phyloP scores from a whole-genome alignment of 345 rosid species.

The Salix viminalis region DNA sequence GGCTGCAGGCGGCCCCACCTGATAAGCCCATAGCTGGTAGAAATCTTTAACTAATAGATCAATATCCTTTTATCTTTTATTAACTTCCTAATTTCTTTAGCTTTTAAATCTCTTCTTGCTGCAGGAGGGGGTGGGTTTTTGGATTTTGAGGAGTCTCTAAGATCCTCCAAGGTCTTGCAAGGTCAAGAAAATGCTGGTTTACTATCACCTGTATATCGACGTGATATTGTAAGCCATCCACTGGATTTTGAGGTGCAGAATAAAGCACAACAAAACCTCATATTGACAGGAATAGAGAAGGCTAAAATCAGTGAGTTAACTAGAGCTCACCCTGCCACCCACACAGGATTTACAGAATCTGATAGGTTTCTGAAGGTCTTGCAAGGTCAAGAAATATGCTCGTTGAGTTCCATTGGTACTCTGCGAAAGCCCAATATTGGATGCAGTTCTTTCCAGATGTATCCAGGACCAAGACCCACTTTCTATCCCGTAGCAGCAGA shows the following conservation, averaged over 20 bases:
- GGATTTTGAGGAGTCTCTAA: constrained; percentile 81
- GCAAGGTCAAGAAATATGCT: constrained; percentile 98
- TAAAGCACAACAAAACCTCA: constrained; percentile 43
- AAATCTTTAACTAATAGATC: not conserved
- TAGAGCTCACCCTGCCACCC: constrained; percentile 36
- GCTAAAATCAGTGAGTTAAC: constrained; percentile 34
- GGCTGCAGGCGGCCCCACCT: constrained; percentile 49
- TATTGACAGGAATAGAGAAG: constrained; percentile 39
- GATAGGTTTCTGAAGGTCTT: constrained; percentile 78
- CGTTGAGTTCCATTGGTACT: constrained; percentile 45
- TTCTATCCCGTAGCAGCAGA: constrained; percentile 51
- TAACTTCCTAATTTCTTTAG: not conserved
- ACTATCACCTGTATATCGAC: constrained; percentile 55
- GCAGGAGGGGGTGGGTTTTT: constrained; percentile 52
- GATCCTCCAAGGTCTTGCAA: constrained; percentile 99
- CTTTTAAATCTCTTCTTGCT: constrained; percentile 14
- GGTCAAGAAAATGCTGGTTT: constrained; percentile 98
- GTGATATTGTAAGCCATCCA: constrained; percentile 51
- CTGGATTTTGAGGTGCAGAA: constrained; percentile 62
- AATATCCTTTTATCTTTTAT: not conserved
- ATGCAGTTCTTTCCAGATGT: constrained; percentile 39
- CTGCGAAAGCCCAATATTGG: constrained; percentile 44
- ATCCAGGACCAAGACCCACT: constrained; percentile 45
- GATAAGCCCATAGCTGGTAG: constrained; percentile 54
- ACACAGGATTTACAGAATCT: constrained; percentile 57